These are phyloP conservation scores for Karstenula rhodostoma DNA, from an alignment of 2,329 filamentous ascomycete genomes.

Conservation along the genomic window DNA sequence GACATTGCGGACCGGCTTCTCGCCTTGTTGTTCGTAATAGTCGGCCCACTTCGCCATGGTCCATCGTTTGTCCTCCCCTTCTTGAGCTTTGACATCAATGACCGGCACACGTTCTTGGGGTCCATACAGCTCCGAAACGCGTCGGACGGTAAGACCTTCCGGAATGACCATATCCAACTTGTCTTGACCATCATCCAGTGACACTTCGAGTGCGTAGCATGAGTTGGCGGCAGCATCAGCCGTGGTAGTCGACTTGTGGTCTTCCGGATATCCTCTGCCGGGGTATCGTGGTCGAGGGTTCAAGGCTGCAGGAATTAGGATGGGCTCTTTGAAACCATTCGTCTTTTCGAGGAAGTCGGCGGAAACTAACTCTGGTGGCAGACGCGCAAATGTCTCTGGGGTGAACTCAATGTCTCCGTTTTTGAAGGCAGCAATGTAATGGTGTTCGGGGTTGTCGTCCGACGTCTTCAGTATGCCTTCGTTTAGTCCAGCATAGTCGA, in stretches of 20 bases:
- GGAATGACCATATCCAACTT: slow-evolving; percentile 74
- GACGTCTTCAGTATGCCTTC: slow-evolving; percentile 72
- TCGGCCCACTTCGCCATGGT: slow-evolving; percentile 72
- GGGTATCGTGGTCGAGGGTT: slow-evolving; percentile 62
- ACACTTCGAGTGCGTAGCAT: slow-evolving; percentile 59
- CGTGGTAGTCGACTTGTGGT: slow-evolving; percentile 5
- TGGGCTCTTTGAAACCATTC: slow-evolving; percentile 70
- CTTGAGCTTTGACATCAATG: slow-evolving; percentile 74
- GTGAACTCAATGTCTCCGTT: slow-evolving; percentile 68
- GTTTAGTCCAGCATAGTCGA: slow-evolving; percentile 73
- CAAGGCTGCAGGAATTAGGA: slow-evolving; percentile 68
- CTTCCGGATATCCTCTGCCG: slow-evolving; percentile 19
- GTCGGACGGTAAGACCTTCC: slow-evolving; percentile 67
- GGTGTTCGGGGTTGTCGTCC: slow-evolving; percentile 70
- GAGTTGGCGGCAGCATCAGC: slow-evolving; percentile 13
- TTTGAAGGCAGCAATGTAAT: slow-evolving; percentile 73
- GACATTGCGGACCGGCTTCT: slow-evolving; percentile 72
- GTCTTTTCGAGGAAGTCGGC: slow-evolving; percentile 70
- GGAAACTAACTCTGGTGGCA: slow-evolving; percentile 69
- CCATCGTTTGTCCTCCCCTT: slow-evolving; percentile 70
- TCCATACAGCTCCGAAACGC: slow-evolving; percentile 70
- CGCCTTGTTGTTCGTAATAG: slow-evolving; percentile 69
- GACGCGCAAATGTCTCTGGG: slow-evolving; percentile 68
- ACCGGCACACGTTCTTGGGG: slow-evolving; percentile 69
- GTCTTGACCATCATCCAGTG: slow-evolving; percentile 69